Conservation (phyloP, 345 rosid species). For the Eucalyptus paniculata region DNA sequence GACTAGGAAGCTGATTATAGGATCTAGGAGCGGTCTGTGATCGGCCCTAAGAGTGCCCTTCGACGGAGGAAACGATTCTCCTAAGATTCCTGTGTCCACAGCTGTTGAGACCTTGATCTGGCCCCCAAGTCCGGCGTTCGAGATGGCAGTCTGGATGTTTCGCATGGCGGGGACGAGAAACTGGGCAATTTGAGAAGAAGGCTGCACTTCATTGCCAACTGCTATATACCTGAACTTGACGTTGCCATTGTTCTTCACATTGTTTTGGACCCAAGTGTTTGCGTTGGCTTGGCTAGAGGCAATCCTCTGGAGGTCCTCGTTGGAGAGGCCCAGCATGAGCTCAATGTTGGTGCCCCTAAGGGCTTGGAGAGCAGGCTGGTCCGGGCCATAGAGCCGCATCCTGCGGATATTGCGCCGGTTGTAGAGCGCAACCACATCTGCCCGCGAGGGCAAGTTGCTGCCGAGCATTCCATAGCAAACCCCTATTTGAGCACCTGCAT, state of each 20-base stretch:
- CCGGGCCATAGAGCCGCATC: conserved; percentile 35
- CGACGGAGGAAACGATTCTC: conserved; percentile 7
- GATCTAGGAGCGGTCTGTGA: conserved; percentile 7
- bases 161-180: conserved; percentile 27
- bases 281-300: conserved; percentile 36
- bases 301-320: conserved; percentile 4
- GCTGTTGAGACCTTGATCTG: conserved; percentile 34
- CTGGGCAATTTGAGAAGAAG: neutral
- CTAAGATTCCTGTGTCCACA: neutral
- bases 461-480: conserved; percentile 61
- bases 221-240: conserved; percentile 41
- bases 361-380: conserved; percentile 23
- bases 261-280: conserved; percentile 27
- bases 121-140: conserved; percentile 10
- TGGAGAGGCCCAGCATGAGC: conserved; percentile 34
- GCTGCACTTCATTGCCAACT: conserved; percentile 56
- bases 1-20: conserved; percentile 20
- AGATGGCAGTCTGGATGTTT: conserved; percentile 21
- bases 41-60: neutral
- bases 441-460: conserved; percentile 26
- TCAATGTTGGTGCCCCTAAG: conserved; percentile 38
- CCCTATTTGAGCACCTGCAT: conserved; percentile 24
- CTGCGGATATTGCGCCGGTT: conserved; percentile 22
- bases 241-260: conserved; percentile 13
- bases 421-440: conserved; percentile 38